A percentile compares a stretch with the other conserved stretches of the same genome.
These are phyloP conservation scores for Arctium lappa DNA, from an alignment of 129 eudicot genomes.

Conservation along the genomic window DNA sequence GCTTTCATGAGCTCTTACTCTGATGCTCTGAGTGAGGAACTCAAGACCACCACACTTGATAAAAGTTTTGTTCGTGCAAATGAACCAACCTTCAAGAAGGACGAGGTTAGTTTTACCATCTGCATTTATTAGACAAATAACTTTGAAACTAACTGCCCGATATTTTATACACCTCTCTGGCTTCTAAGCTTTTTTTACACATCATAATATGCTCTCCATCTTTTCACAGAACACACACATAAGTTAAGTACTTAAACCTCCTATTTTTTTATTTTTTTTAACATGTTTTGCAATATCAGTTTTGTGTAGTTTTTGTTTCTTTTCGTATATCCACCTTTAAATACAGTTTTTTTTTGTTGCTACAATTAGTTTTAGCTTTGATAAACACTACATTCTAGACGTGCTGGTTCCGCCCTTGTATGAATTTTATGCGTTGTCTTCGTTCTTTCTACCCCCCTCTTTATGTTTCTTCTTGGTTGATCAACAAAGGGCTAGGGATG, in stretches of 20 bases:
- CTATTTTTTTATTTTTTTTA: too few relatives aligned
- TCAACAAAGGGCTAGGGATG: too few relatives aligned
- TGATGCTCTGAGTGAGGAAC: conserved; percentile 63
- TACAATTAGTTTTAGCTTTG: too few relatives aligned
- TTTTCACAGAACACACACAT: not conserved
- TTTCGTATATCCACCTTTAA: too few relatives aligned
- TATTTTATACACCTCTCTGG: not conserved
- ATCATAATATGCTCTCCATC: not conserved
- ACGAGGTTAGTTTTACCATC: conserved; percentile 47
- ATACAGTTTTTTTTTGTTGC: too few relatives aligned
- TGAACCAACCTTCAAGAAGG: conserved; percentile 47
- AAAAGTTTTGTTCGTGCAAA: conserved; percentile 78
- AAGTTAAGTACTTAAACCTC: not conserved
- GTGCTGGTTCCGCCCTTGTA: too few relatives aligned
- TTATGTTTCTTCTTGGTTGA: too few relatives aligned
- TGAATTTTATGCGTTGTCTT: too few relatives aligned
- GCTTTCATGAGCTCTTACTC: conserved; percentile 74
- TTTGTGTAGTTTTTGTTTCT: too few relatives aligned
- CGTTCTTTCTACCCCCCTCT: too few relatives aligned
- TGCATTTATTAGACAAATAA: not conserved
- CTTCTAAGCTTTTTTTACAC: not conserved
- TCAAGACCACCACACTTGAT: conserved; percentile 61
- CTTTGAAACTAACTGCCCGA: not conserved
- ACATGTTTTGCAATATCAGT: too few relatives aligned
- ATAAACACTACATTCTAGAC: too few relatives aligned